Evolutionary conservation across 352 stramenopile species (phyloP).

Genomic region (Phytophthora fragariae): DNA sequence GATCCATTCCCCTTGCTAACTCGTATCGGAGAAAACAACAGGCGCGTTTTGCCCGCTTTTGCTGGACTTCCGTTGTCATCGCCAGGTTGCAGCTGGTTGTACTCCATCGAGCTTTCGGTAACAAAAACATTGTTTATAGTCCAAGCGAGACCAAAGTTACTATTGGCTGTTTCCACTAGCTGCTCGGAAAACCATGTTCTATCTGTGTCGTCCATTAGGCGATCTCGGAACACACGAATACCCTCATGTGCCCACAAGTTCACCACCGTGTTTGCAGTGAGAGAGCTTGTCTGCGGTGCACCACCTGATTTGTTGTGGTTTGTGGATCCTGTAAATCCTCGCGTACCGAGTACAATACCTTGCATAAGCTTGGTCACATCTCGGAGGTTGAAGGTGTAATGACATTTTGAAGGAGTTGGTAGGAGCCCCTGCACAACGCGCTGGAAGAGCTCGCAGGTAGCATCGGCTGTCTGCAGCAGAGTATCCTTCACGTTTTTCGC

Average conservation of each 20-base stretch:
- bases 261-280: constrained; percentile 57
- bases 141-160: constrained; percentile 76
- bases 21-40: constrained; percentile 39
- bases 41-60: constrained; percentile 12
- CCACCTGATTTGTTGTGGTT: constrained; percentile 13
- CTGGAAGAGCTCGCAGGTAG: constrained; percentile 72
- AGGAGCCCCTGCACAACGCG: constrained; percentile 61
- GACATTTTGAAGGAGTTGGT: constrained; percentile 81
- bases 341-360: constrained; percentile 73
- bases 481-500: constrained; percentile 63
- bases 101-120: constrained; percentile 4
- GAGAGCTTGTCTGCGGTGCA: constrained; percentile 1
- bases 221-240: constrained; percentile 93
- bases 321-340: constrained; percentile 21
- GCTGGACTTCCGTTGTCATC: background rate
- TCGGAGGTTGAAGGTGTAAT: constrained; percentile 88
- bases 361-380: constrained; percentile 86
- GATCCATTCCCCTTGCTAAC: background rate
- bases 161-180: constrained; percentile 71
- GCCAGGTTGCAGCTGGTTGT: constrained; percentile 1
- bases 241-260: constrained; percentile 93
- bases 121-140: constrained; percentile 48
- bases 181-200: constrained; percentile 90
- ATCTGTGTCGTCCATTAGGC: constrained; percentile 84
- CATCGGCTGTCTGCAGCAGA: constrained; percentile 60